Evolutionary conservation across 306 rosid genomes (phyloP).

Genomic region (Casuarina equisetifolia): DNA sequence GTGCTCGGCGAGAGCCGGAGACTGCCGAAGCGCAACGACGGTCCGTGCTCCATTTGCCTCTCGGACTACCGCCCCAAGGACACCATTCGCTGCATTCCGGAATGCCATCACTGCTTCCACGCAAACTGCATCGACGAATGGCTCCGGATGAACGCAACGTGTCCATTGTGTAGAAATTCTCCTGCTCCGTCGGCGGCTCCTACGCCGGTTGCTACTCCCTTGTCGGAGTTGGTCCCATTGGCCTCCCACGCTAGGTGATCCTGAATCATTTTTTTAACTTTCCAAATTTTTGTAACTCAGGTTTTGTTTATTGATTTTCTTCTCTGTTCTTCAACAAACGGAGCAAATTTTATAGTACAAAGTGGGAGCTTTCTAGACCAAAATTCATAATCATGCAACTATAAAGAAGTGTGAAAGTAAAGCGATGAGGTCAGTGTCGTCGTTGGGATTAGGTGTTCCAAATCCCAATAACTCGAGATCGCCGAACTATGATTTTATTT

Average conservation of each 20-base stretch:
- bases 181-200: constrained; percentile 51
- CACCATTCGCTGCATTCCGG: constrained; percentile 52
- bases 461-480: not conserved
- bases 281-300: not conserved
- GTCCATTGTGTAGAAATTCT: constrained; percentile 66
- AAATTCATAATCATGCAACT: no score
- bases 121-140: constrained; percentile 57
- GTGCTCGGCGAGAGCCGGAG: constrained; percentile 54
- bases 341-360: not conserved
- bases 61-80: constrained; percentile 52
- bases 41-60: constrained; percentile 59
- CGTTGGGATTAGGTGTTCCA: no score
- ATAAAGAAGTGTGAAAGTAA: no score
- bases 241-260: constrained; percentile 58
- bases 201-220: constrained; percentile 38
- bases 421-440: no score
- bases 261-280: no score
- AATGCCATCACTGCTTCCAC: constrained; percentile 65
- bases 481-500: not conserved
- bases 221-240: constrained; percentile 56
- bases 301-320: not conserved
- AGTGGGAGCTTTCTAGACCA: no score
- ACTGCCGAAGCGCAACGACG: constrained; percentile 46
- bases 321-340: not conserved
- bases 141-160: constrained; percentile 58